Evolutionary conservation across 2,329 filamentous ascomycete species (phyloP).

Genomic region (Triangularia verruculosa): DNA sequence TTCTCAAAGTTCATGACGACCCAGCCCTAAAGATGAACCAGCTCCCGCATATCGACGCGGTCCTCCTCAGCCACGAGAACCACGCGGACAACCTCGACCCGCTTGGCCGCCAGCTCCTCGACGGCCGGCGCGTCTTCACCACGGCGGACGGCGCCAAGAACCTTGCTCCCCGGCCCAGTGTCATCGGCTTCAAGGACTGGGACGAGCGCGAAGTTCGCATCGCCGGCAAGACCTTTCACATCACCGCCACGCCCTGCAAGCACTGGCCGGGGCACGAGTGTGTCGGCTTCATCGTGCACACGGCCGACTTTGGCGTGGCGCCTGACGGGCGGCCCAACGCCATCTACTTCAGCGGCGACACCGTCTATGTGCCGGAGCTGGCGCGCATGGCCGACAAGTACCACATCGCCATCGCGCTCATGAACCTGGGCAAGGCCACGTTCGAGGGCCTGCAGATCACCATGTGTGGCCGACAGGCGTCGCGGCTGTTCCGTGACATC

Average conservation of each 20-base stretch:
- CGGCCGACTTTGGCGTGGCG: slow-evolving; percentile 35
- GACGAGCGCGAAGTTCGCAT: slow-evolving; percentile 23
- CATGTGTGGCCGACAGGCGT: slow-evolving; percentile 43
- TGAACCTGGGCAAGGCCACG: slow-evolving; percentile 40
- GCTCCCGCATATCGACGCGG: slow-evolving; percentile 44
- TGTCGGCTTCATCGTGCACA: slow-evolving; percentile 43
- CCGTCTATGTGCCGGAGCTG: slow-evolving; percentile 44
- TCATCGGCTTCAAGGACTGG: slow-evolving; percentile 39
- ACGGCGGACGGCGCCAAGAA: slow-evolving; percentile 44
- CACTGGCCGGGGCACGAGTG: slow-evolving; percentile 45
- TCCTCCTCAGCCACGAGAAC: slow-evolving; percentile 50
- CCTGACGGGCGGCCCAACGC: slow-evolving; percentile 39
- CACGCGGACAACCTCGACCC: slow-evolving; percentile 49
- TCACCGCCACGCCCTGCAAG: slow-evolving; percentile 43
- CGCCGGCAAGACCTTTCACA: slow-evolving; percentile 35
- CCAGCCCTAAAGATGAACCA: slow-evolving; percentile 38
- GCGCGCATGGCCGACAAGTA: slow-evolving; percentile 34
- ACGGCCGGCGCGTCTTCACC: slow-evolving; percentile 46
- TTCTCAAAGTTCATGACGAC: slow-evolving; percentile 33
- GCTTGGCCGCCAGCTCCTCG: slow-evolving; percentile 42
- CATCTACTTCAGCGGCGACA: slow-evolving; percentile 49
- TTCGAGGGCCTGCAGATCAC: slow-evolving; percentile 38
- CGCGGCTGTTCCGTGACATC: slow-evolving; percentile 38
- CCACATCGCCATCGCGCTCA: slow-evolving; percentile 38
- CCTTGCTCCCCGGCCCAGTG: slow-evolving; percentile 41